A percentile compares a stretch with the other conserved stretches of the same genome.
phyloP scores from a whole-genome alignment of 768 basidiomycete genomes.

The Cubamyces sp. region DNA sequence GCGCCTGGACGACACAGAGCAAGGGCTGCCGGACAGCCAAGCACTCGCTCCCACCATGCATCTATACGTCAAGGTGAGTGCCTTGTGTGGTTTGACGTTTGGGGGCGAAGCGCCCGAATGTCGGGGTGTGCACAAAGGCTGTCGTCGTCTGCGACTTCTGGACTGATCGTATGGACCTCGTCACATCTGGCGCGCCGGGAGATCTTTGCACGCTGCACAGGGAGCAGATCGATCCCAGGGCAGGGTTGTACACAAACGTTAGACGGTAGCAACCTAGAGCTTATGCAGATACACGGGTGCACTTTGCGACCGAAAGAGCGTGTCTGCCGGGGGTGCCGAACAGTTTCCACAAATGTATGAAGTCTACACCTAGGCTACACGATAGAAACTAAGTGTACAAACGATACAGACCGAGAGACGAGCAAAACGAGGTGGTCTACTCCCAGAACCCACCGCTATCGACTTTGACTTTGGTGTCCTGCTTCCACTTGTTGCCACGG shows the following conservation, averaged over 20 bases:
- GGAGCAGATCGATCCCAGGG: constrained; percentile 3
- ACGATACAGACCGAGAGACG: neutral
- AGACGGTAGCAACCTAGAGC: too few species aligned
- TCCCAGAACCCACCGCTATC: constrained; percentile 64
- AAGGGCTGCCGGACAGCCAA: too few species aligned
- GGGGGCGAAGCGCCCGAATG: neutral
- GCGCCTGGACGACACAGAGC: too few species aligned
- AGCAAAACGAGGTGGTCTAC: neutral
- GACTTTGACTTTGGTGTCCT: constrained; percentile 65
- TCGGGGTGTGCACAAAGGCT: neutral
- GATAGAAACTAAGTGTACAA: neutral
- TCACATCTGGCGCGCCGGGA: constrained; percentile 7
- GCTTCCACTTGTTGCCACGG: constrained; percentile 86
- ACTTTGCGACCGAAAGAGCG: neutral
- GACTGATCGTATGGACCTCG: neutral
- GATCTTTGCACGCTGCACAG: neutral
- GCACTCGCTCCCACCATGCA: too few species aligned
- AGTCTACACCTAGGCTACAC: constrained; percentile 9
- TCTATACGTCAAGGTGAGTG: neutral
- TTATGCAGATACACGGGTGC: too few species aligned
- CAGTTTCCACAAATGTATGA: neutral
- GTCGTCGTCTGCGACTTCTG: neutral
- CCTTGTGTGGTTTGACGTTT: neutral
- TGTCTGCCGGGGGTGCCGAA: neutral
- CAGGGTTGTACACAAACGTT: neutral